These are phyloP conservation scores for Dictyostelium firmibasis DNA, from an alignment of 78 protist genomes.

Conservation along the genomic window DNA sequence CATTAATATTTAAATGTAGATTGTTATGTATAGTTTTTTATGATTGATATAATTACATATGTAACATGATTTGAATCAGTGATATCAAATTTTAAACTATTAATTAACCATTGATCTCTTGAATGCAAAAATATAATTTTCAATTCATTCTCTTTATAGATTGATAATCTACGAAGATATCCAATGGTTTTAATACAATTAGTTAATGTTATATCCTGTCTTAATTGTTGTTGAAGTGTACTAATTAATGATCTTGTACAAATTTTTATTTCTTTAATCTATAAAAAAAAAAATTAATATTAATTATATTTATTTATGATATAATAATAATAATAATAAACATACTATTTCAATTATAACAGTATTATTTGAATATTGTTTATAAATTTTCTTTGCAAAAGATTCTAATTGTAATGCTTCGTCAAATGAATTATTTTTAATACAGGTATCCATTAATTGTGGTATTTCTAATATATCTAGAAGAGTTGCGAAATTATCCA, in stretches of 20 bases:
- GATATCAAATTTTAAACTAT: conserved; percentile 24
- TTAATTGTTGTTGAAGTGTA: conserved; percentile 25
- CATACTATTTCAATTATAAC: conserved; percentile 33
- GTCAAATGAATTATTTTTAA: conserved; percentile 37
- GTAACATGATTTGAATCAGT: conserved; percentile 33
- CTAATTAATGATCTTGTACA: conserved; percentile 26
- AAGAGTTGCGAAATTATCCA: conserved; percentile 49
- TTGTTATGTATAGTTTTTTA: no score
- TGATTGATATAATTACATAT: conserved; percentile 24
- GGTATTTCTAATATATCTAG: conserved; percentile 65
- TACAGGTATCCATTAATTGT: conserved; percentile 74
- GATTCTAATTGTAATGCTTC: conserved; percentile 76
- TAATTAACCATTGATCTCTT: conserved; percentile 57
- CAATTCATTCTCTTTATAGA: conserved; percentile 62
- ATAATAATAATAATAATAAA: neutral
- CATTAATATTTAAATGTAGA: no score
- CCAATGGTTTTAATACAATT: conserved; percentile 63
- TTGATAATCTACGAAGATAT: conserved; percentile 32
- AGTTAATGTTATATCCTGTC: conserved; percentile 29
- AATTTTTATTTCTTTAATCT: conserved; percentile 20
- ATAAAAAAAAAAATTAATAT: neutral
- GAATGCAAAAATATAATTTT: conserved; percentile 44
- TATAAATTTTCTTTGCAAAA: conserved; percentile 47
- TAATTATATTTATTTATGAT: neutral
- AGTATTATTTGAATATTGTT: conserved; percentile 38